A percentile compares a stretch with the other conserved stretches of the same genome.
These are phyloP conservation scores for Tremellales sp. DNA, from an alignment of 1,284 basidiomycete genomes.

Conservation along the genomic window DNA sequence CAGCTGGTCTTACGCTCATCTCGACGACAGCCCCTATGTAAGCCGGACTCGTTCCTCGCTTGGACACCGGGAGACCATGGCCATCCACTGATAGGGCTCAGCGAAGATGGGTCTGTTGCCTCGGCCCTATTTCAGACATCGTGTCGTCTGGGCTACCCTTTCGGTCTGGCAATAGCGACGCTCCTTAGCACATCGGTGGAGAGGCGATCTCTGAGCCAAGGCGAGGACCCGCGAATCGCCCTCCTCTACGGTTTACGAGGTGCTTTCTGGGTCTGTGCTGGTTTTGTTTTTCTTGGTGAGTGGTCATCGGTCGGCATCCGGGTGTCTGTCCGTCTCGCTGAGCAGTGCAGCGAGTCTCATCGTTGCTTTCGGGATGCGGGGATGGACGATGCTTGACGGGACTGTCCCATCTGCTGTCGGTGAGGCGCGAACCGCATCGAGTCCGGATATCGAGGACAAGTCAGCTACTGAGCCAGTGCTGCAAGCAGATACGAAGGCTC, in stretches of 20 bases:
- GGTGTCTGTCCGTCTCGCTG: too few species aligned
- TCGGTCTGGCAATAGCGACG: conserved; percentile 6
- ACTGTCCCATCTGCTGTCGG: too few species aligned
- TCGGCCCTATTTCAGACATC: conserved; percentile 6
- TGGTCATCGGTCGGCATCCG: too few species aligned
- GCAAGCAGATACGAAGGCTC: too few species aligned
- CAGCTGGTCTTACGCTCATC: conserved; percentile 8
- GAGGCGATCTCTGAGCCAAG: background rate
- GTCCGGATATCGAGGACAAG: too few species aligned
- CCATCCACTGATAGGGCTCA: background rate
- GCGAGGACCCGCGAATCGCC: background rate
- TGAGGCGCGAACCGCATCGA: too few species aligned
- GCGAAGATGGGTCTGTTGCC: conserved; percentile 6
- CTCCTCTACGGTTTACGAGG: conserved; percentile 5
- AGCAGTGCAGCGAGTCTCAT: too few species aligned
- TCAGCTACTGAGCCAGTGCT: too few species aligned
- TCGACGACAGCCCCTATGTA: conserved; percentile 4
- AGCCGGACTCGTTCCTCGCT: background rate
- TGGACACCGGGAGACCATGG: background rate
- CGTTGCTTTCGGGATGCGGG: too few species aligned
- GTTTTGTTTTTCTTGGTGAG: too few species aligned
- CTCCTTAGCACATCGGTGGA: conserved; percentile 4
- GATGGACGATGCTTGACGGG: too few species aligned
- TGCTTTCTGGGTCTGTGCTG: conserved; percentile 11
- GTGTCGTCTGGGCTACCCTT: conserved; percentile 6